Evolutionary conservation across 2,329 filamentous ascomycete genomes (phyloP).

Genomic region (Aspergillus ustus): DNA sequence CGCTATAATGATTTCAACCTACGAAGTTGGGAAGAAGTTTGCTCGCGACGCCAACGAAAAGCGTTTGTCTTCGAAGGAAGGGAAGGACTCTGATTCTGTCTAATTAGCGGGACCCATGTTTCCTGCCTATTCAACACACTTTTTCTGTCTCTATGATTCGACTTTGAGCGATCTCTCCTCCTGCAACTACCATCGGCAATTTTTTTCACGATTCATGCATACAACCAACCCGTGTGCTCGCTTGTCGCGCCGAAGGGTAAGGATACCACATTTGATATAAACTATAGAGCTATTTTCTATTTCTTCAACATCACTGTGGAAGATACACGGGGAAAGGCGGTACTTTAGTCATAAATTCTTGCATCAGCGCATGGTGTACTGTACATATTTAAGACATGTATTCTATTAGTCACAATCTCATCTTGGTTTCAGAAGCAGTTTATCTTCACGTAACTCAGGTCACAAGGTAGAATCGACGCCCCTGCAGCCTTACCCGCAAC

Average conservation of each 20-base stretch:
- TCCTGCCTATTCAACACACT: neutral
- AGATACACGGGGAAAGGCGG: conserved; percentile 6
- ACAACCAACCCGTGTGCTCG: conserved; percentile 7
- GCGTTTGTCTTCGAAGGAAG: conserved; percentile 36
- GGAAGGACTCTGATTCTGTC: conserved; percentile 23
- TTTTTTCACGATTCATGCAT: conserved; percentile 30
- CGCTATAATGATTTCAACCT: conserved; percentile 98
- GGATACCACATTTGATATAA: conserved; percentile 21
- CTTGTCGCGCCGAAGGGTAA: conserved; percentile 9
- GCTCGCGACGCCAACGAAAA: conserved; percentile 75
- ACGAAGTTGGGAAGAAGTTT: conserved; percentile 91
- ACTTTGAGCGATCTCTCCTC: conserved; percentile 19
- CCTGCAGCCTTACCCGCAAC: conserved; percentile 16
- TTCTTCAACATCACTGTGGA: conserved; percentile 5
- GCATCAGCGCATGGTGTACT: conserved; percentile 16
- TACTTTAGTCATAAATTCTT: conserved; percentile 16
- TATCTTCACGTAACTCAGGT: neutral
- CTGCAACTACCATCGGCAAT: conserved; percentile 25
- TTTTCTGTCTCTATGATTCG: neutral
- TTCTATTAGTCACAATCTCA: conserved; percentile 1
- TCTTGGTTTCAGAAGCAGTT: neutral
- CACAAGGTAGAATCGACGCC: neutral
- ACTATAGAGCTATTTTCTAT: conserved; percentile 21
- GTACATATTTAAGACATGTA: conserved; percentile 12
- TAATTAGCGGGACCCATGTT: conserved; percentile 12